Evolutionary conservation across 176 grass and related monocot genomes (phyloP), one percentile per base, ranked within the genome.

Genomic region (Zoysia pacifica): DNA sequence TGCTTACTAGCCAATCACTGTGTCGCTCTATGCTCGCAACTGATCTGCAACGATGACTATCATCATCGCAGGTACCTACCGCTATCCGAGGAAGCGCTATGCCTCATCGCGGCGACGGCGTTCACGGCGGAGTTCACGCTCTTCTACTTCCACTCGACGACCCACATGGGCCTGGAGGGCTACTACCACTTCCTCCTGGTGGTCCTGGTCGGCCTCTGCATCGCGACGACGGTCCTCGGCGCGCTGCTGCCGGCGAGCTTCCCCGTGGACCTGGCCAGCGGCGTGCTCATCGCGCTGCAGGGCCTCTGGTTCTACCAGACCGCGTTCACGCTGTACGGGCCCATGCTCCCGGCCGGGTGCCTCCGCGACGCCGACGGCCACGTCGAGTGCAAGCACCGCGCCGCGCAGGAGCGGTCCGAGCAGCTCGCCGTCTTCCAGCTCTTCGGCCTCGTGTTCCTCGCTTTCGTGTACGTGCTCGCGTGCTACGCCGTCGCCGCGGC

Each of bases 291-390:
- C 70, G 85, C 96, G 12, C 88, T 95, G 37, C 96, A 99, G 60
- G 96, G 96, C 36, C 79, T 99, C 3, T 99, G 96, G 96, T 99
- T 99, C 84, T 99, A 95, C 81, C 96, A 99, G 88, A 99, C 96
- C 4, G 96, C 96, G 0, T 84, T 95, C 79, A 88, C 90, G 54
- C 90, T 99, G 5, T 99, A 99, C 52, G 96, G 96, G 0, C 65
- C 92, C 1, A 88, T 93, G 96, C 89, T 99, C 48, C 96, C 96
- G 0, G 18, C 40, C 0, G 92, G 92, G 0, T 99, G 96, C 70
- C 70, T 48, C 49, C 85, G 87, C 1, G 88, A 91, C 3, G 49
- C 7, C 2, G 88, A 35, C 16, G 84, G 77, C 6, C 67, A 65
- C 37, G 20, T 99, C 10, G 86, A 73, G 0, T 99, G 96, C 78